These are phyloP conservation scores for Aethionema arabicum DNA, from an alignment of 345 rosid species.

Conservation along the genomic window DNA sequence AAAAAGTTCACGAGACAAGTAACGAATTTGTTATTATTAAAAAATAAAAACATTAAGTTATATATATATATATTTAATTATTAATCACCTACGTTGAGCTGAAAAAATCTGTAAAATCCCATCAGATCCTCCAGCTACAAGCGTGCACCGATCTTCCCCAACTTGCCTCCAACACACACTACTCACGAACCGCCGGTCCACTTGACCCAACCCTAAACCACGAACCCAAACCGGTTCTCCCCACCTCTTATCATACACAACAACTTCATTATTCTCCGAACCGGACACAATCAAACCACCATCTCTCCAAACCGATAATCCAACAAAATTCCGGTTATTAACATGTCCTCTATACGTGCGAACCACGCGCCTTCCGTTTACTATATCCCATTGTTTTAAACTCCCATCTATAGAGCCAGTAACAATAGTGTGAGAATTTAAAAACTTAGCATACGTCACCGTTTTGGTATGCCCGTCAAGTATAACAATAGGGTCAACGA, in stretches of 20 bases:
- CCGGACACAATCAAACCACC: conserved; percentile 82
- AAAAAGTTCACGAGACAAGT: conserved; percentile 2
- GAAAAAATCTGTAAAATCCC: conserved; percentile 60
- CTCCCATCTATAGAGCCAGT: conserved; percentile 73
- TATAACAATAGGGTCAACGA: conserved; percentile 42
- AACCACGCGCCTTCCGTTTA: conserved; percentile 25
- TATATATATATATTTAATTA: background rate
- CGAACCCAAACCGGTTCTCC: conserved; percentile 72
- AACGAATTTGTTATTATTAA: background rate
- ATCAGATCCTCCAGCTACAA: conserved; percentile 82
- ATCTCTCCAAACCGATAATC: conserved; percentile 71
- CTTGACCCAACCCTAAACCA: conserved; percentile 40
- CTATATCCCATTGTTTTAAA: conserved; percentile 61
- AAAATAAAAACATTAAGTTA: conserved; percentile 1
- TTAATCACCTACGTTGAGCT: conserved; percentile 43
- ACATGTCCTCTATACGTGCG: conserved; percentile 72
- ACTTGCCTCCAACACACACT: conserved; percentile 85
- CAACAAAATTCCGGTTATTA: conserved; percentile 70
- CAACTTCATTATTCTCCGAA: conserved; percentile 69
- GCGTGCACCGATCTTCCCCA: conserved; percentile 56
- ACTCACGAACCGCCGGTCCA: conserved; percentile 50
- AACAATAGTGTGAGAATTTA: conserved; percentile 42
- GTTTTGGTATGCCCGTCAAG: conserved; percentile 69
- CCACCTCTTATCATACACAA: conserved; percentile 81
- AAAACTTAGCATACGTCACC: conserved; percentile 63